Evolutionary conservation across 345 rosid genomes (phyloP).

Genomic region (Triadica sebifera): DNA sequence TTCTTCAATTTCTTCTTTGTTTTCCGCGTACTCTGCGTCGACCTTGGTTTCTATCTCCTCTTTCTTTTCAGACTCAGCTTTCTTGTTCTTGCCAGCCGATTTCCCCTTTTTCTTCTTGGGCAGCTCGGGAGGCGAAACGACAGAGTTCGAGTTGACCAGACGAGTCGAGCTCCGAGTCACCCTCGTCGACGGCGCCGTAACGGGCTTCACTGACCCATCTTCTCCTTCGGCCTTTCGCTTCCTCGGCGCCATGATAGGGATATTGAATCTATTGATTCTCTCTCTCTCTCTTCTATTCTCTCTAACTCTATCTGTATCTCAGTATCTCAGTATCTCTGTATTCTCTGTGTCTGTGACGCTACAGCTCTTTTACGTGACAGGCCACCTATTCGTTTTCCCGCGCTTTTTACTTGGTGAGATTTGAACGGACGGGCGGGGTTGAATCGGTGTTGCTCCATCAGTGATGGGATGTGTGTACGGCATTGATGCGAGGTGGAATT

Average conservation of each 20-base stretch:
- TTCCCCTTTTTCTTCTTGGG: conserved; percentile 30
- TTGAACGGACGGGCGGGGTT: conserved; percentile 43
- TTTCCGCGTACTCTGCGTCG: conserved; percentile 5
- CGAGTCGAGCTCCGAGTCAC: conserved; percentile 57
- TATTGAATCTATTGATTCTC: too few species aligned
- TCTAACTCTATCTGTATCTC: not conserved
- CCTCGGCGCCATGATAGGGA: conserved; percentile 56
- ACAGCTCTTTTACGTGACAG: too few species aligned
- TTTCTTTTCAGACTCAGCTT: conserved; percentile 18
- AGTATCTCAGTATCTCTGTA: too few species aligned
- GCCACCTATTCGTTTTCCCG: conserved; percentile 29
- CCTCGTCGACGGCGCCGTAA: conserved; percentile 20
- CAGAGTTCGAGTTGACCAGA: conserved; percentile 20
- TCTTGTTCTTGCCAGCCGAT: conserved; percentile 16
- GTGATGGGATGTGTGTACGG: conserved; percentile 4
- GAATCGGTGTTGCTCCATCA: not conserved
- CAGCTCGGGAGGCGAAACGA: conserved; percentile 28
- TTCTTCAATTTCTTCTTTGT: conserved; percentile 7
- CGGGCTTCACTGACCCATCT: conserved; percentile 16
- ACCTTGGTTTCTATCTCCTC: conserved; percentile 20
- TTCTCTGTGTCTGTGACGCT: not conserved
- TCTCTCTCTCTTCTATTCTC: too few species aligned
- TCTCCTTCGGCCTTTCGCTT: conserved; percentile 46
- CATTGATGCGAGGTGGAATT: not conserved
- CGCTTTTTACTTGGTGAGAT: conserved; percentile 18